Evolutionary conservation across 352 stramenopile species (phyloP), one percentile per base, ranked within the genome.

Genomic region (Blastocystis sp.): DNA sequence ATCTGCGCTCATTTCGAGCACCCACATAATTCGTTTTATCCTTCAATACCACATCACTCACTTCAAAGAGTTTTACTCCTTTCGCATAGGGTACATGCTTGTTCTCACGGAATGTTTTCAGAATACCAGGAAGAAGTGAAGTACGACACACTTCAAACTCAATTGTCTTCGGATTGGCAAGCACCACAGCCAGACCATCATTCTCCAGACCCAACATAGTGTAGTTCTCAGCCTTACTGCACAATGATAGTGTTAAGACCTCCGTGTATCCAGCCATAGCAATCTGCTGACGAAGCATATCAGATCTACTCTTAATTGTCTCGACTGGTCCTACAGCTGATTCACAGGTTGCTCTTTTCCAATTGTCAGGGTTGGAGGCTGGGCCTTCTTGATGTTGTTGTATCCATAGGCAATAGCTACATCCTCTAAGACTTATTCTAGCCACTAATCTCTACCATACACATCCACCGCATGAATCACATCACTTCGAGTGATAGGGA

Each of bases 341-440:
- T 99, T 99, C 1, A 99, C 92, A 9, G 97, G 97, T 90, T 98
- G 95, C 57, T 97, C 93, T 73, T 93, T 92, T 76, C 96, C 97
- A 33, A 98, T 97, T 7, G 96, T 98, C 90, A 96, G 93, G 53
- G 96, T 99, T 19, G 92, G 90, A 40, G 97, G 97, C 44, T 98
- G 94, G 82, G 93, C 97, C 56, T 95, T 95, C 57, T 95, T 94
- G 90, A 99, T 98, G 89, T 99, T 99, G 93, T 99, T 98, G 91
- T 98, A 99, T 54, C 97, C 97, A 92, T 98, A 99, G 0, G 97
- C 97, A 90, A 99, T 99, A 56, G 96, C 97, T 33, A 99, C 95
- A 91, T 99, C 97, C 92, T 99, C 94, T 60, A 89, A 24, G 40
- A 48, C 6, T 84, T 24, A 68, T 57, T 27, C 48, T 1, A 1